phyloP scores from a whole-genome alignment of 306 rosid species.

The Inga laurina region DNA sequence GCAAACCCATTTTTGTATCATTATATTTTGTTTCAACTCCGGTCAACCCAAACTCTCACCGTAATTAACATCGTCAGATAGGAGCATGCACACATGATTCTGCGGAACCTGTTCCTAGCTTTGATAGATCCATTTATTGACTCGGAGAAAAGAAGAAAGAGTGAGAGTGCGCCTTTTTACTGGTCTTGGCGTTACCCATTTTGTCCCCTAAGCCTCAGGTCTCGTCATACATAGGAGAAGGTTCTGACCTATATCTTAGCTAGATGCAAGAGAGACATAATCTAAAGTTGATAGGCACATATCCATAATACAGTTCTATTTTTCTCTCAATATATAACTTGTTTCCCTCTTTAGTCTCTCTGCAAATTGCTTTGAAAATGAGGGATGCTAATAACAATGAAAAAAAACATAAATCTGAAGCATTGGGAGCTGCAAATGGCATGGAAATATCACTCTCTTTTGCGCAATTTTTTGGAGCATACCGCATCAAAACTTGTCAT shows the following conservation, averaged over 20 bases:
- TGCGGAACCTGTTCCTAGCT: conserved; percentile 15
- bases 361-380: conserved; percentile 25
- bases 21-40: conserved; percentile 16
- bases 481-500: conserved; percentile 48
- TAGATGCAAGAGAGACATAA: conserved; percentile 35
- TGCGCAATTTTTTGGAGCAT: conserved; percentile 43
- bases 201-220: conserved; percentile 25
- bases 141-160: not conserved
- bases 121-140: conserved; percentile 4
- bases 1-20: conserved; percentile 17
- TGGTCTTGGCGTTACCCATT: conserved; percentile 10
- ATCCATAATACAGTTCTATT: not conserved
- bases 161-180: not conserved
- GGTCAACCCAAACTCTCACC: conserved; percentile 34
- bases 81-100: conserved; percentile 28
- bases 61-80: not conserved
- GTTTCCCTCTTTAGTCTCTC: not conserved
- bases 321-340: no score
- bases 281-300: conserved; percentile 30
- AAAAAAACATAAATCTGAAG: conserved; percentile 9
- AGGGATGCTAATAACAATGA: conserved; percentile 8
- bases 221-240: conserved; percentile 12
- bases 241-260: conserved; percentile 32
- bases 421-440: conserved; percentile 30
- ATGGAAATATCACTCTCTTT: conserved; percentile 54